These are phyloP conservation scores for Microcyclosporella mali DNA, from an alignment of 2,329 filamentous ascomycete genomes.

Conservation along the genomic window DNA sequence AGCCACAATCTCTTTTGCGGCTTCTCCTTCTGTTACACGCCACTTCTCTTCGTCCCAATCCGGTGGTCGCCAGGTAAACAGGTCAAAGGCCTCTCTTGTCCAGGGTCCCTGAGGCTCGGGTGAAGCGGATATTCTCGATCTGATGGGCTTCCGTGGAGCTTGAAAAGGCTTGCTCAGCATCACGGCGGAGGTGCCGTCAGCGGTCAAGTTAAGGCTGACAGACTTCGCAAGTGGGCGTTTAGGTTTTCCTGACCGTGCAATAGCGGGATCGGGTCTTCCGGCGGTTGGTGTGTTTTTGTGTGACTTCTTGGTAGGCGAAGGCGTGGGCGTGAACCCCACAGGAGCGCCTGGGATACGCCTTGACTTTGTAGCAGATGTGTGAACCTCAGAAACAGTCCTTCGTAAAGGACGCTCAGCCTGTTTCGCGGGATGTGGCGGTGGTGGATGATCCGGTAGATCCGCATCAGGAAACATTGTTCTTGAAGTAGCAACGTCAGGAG, in stretches of 20 bases:
- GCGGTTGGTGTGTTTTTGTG: slow-evolving; percentile 9
- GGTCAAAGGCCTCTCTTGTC: slow-evolving; percentile 62
- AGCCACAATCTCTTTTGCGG: background rate
- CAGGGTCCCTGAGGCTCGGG: slow-evolving; percentile 55
- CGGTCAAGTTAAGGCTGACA: slow-evolving; percentile 21
- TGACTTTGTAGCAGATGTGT: slow-evolving; percentile 4
- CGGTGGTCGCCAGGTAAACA: slow-evolving; percentile 56
- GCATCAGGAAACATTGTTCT: background rate
- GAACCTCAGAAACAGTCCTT: slow-evolving; percentile 16
- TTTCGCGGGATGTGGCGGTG: background rate
- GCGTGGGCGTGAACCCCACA: slow-evolving; percentile 25
- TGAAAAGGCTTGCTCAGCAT: slow-evolving; percentile 28
- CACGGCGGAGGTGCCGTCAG: slow-evolving; percentile 24
- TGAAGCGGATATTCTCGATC: slow-evolving; percentile 21
- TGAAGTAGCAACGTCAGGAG: background rate
- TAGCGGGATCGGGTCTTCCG: background rate
- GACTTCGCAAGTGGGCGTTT: slow-evolving; percentile 20
- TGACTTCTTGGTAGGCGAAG: slow-evolving; percentile 18
- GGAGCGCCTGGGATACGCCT: slow-evolving; percentile 25
- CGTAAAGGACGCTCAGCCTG: slow-evolving; percentile 13
- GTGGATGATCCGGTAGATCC: background rate
- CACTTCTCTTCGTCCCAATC: slow-evolving; percentile 31
- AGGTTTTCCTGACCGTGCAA: background rate
- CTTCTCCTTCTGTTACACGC: slow-evolving; percentile 16
- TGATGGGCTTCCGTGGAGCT: slow-evolving; percentile 17